Conservation (phyloP, 495 filamentous ascomycete genomes). For the Thermothielavioides terrestris region DNA sequence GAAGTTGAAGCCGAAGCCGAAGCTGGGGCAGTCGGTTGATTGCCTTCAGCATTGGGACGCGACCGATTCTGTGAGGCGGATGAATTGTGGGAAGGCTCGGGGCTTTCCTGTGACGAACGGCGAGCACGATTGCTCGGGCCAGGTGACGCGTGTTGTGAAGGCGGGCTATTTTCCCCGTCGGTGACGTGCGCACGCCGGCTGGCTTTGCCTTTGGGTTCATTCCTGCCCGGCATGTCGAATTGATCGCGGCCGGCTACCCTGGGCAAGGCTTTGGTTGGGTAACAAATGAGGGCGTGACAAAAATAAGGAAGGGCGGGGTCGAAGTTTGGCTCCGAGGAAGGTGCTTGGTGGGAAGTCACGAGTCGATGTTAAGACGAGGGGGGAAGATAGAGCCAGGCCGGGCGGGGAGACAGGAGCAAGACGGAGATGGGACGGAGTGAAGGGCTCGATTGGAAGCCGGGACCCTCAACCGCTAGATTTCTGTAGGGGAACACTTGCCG, state of each 20-base stretch:
- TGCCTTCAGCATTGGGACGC: background rate
- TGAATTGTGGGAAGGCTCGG: background rate
- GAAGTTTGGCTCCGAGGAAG: no score
- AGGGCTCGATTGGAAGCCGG: no score
- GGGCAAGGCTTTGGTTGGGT: background rate
- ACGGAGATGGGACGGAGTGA: no score
- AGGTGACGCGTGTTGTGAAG: background rate
- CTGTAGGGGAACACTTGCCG: no score
- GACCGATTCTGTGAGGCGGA: background rate
- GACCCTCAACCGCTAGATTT: no score
- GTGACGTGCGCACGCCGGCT: background rate
- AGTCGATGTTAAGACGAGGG: no score
- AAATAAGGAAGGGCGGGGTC: background rate
- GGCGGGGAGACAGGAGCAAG: no score
- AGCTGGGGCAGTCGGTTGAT: background rate
- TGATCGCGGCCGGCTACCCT: background rate
- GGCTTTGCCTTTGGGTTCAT: background rate
- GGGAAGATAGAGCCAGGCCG: no score
- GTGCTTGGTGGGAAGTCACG: no score
- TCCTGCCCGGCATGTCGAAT: background rate
- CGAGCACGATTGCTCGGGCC: background rate
- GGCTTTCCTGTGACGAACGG: background rate
- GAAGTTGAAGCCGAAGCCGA: background rate
- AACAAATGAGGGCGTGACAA: background rate
- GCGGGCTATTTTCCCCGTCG: background rate